Base-by-base conservation (phyloP, 2,329 filamentous ascomycete species). In the Claviceps citrina region DNA sequence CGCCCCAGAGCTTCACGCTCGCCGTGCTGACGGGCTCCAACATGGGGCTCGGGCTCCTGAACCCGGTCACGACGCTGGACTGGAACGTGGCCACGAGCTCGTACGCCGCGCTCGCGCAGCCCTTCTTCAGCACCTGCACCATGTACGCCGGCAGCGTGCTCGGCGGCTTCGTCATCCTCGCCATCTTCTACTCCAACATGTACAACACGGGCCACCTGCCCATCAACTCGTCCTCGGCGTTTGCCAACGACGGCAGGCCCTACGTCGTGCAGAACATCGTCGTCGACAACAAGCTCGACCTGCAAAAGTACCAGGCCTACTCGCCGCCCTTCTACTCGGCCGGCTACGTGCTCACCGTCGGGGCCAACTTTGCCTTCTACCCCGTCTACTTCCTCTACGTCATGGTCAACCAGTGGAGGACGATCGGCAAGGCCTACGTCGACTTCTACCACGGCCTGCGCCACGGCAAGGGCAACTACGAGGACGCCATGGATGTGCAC, bases 291-390 rank as follows among this genome's bases (percentile, higher is more conserved):
- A 54, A 51, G 39, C 54, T 66, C 12, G 55, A 65, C 45, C 43
- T 54, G n/a, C 46, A 48, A 0, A 50, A 55, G 10, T 66, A 65
- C 45, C 59, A 64, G 45, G 34, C 52, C 1, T 68, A 68, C 46
- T 65, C 61, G 7, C 62, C 61, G 6, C 62, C 64, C 0, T 67
- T 62, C 34, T 65, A 65, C 47, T 60, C 61, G 2, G 63, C 62
- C 3, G 61, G 58, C 18, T 61, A 61, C 40, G 57, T 67, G 8
- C 47, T 66, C 9, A 61, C 57, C 0, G 54, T 60, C 0, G 63
- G 62, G 1, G 61, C 57, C 38, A 63, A 63, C 48, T 66, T 64
- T 48, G 59, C 57, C 35, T 65, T 64, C 35, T 66, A 65, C 41
- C 61, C 63, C 2, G 56, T 65, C 16, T 64, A 61, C 43, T 61